Conservation (phyloP, 73 alveolate genomes). For the Uronychia setigera region DNA sequence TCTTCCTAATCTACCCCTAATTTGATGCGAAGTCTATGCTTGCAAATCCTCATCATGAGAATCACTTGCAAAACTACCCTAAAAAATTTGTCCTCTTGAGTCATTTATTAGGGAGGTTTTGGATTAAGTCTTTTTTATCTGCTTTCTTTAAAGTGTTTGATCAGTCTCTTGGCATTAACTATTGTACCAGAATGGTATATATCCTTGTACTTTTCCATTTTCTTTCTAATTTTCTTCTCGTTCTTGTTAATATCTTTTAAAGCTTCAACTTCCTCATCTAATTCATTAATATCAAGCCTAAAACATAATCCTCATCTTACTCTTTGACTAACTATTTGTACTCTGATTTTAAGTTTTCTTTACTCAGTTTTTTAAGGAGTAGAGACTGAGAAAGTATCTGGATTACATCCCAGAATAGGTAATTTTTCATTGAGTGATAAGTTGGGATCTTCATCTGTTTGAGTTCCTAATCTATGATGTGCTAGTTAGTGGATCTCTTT, state of each 20-base stretch:
- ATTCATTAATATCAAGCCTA: background rate
- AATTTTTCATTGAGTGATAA: background rate
- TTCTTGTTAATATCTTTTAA: background rate
- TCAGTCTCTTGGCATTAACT: background rate
- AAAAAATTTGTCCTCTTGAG: background rate
- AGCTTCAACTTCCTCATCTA: background rate
- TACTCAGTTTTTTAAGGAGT: background rate
- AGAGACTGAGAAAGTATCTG: background rate
- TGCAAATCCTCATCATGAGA: background rate
- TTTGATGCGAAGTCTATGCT: too few species aligned
- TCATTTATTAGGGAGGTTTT: background rate
- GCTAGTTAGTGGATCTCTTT: background rate
- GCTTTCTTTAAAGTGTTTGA: background rate
- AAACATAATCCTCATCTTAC: background rate
- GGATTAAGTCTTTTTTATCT: background rate
- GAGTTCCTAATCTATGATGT: background rate
- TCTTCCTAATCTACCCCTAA: too few species aligned
- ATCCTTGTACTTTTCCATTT: background rate
- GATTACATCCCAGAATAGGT: background rate
- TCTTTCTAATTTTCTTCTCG: background rate
- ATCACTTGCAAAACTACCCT: background rate
- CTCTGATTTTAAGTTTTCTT: background rate
- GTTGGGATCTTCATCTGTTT: background rate
- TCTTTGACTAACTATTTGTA: background rate
- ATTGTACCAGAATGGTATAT: too few species aligned